Evolutionary conservation across 305 asterid genomes (phyloP).

Genomic region (Fraxinus xanthoxyloides): DNA sequence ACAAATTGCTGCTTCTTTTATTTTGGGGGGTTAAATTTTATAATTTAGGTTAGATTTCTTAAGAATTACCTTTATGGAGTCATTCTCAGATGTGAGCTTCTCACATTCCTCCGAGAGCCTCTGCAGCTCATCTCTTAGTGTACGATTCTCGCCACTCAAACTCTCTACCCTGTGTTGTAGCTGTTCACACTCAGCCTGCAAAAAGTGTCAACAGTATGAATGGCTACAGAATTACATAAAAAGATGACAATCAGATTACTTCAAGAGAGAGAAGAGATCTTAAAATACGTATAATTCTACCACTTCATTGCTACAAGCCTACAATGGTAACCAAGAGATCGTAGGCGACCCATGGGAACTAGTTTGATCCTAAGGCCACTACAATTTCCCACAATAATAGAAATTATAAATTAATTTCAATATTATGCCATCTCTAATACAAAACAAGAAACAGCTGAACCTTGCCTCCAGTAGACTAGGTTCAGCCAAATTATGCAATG

Average conservation of each 20-base stretch:
- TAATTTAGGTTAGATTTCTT: background rate
- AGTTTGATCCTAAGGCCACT: background rate
- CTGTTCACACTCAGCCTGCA: constrained; percentile 96
- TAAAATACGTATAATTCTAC: background rate
- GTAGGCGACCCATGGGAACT: background rate
- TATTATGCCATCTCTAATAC: background rate
- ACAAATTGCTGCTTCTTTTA: background rate
- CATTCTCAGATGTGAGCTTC: constrained; percentile 78
- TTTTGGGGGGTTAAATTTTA: background rate
- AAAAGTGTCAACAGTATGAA: background rate
- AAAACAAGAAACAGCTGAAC: background rate
- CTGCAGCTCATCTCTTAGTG: constrained; percentile 71
- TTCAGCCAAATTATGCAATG: background rate
- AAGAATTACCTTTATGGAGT: constrained; percentile 56
- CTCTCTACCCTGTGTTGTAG: constrained; percentile 77
- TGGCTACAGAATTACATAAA: background rate
- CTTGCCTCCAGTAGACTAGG: background rate
- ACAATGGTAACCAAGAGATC: background rate
- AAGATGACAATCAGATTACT: background rate
- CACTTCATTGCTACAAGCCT: background rate
- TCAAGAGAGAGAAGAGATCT: background rate
- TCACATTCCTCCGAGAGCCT: constrained; percentile 86
- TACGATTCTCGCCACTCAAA: constrained; percentile 60
- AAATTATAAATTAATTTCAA: background rate
- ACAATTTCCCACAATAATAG: background rate